Base-by-base conservation (phyloP, 2,329 filamentous ascomycete genomes). In the Aspergillus hortae region DNA sequence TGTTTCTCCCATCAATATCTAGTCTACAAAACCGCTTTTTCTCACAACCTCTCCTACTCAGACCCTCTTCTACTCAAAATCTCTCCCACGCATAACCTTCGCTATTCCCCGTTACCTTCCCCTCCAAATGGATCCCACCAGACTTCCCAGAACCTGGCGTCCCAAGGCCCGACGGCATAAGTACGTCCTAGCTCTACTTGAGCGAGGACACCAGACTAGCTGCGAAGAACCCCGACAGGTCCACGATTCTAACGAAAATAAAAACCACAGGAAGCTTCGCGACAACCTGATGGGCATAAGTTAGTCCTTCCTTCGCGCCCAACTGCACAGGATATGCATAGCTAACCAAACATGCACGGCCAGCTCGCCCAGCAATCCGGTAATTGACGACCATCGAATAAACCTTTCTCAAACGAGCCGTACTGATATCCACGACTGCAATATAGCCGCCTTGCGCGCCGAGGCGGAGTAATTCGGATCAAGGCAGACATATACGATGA, bases 401-500 rank as follows among this genome's bases (percentile, higher is more conserved):
- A 17, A 10, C 15, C 40, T 32, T 4, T 30, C 5, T 25, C 40
- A 17, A 14, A 12, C 5, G 10, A 5, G 12, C 21, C 46, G 33
- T 17, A 43, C 30, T 5, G 35, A 38, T 4, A 7, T 4, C 6
- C 6, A 42, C 11, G 11, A 17, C 25, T 17, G 4, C 45, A 6
- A 21, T 7, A 7, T 4, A 68, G 70, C 40, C 64, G 67, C 42
- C 68, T 73, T 1, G 70, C 70, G 2, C 68, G 71, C 1, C 66
- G 70, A 4, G 71, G 67, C 0, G 71, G 71, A 0, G 58, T 73
- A 0, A 43, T 58, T 0, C 48, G 70, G 0, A 72, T 73, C 0
- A 61, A 66, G 5, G 45, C 23, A 0, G 58, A 57, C 0, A 63
- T 72, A 1, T 73, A 73, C 19, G 48, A 65, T 0, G 60, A 64